Conservation (phyloP, 148 eudicot species). For the Talinum fruticosum region DNA sequence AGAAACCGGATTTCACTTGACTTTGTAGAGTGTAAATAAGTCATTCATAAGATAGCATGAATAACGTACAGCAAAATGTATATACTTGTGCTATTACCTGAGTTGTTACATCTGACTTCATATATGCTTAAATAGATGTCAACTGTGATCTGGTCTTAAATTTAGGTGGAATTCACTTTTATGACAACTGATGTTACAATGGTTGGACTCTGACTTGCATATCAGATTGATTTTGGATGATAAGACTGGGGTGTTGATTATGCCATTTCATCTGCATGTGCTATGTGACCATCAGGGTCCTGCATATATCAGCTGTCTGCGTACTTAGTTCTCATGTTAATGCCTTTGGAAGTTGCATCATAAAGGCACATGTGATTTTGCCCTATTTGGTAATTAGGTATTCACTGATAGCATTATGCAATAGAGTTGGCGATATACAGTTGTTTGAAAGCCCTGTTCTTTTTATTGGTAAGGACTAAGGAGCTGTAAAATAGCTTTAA, state of each 20-base stretch:
- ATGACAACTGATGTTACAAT: neutral
- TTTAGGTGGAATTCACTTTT: neutral
- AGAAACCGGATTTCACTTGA: neutral
- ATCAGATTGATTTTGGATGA: neutral
- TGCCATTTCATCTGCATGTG: neutral
- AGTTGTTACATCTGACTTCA: neutral
- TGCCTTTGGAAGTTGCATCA: neutral
- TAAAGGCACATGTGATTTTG: neutral
- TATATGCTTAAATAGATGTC: neutral
- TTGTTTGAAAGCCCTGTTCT: too few relatives aligned
- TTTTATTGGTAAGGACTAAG: too few relatives aligned
- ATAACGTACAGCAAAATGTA: neutral
- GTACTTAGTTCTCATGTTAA: neutral
- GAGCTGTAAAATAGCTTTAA: too few relatives aligned
- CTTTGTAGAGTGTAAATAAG: neutral
- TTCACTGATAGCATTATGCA: neutral
- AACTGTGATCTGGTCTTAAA: neutral
- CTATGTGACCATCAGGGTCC: neutral
- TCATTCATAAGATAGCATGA: neutral
- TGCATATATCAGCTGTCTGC: neutral
- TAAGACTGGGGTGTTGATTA: neutral
- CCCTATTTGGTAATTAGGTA: neutral
- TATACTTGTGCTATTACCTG: constrained; percentile 4
- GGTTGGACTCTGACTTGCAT: neutral
- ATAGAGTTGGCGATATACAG: neutral